Evolutionary conservation across 2,329 filamentous ascomycete species (phyloP), one percentile per base, ranked within the genome.

Genomic region (Tolypocladium amazonense): DNA sequence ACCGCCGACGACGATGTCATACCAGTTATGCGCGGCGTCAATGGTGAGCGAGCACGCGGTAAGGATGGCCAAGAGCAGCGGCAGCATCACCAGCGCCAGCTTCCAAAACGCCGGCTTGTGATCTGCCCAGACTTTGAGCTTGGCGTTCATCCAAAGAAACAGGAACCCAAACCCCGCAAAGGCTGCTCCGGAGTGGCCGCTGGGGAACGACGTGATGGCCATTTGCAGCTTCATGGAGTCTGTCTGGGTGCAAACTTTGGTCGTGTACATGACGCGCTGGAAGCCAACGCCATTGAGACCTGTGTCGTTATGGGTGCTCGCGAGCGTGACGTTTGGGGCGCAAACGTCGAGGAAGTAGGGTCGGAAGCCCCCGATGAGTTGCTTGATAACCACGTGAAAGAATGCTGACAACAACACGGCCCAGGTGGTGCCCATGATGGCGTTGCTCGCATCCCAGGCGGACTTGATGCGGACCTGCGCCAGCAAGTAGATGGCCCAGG

Each of bases 101-200:
- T 88, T 89, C 86, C 86, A 89, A 71, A 88, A 81, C 0, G 82
- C 77, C 0, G 87, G 81, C 61, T 87, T 84, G 68, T 87, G 83
- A 69, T 88, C 85, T 25, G 81, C 77, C 74, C 82, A 88, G 57
- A 88, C 80, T 73, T 89, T 89, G 45, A 90, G 75, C 73, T 90
- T 89, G 39, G 85, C 87, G 66, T 89, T 89, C 33, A 89, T 76
- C 74, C 88, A 90, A 14, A 89, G 75, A 64, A 80, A 86, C 9
- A 89, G 72, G 67, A 83, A 89, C 9, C 85, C 77, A 62, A 83
- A 84, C 2, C 83, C 83, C 0, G 85, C 83, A 61, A 85, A 88
- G 0, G 84, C 84, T 1, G 82, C 83, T 0, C 85, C 85, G 1
- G 85, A 80, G 69, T 90, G 87, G 0, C 87, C 87, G 7, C 84